Evolutionary conservation across 768 basidiomycete species (phyloP), one percentile per base, ranked within the genome.

Genomic region (Russula sp.): DNA sequence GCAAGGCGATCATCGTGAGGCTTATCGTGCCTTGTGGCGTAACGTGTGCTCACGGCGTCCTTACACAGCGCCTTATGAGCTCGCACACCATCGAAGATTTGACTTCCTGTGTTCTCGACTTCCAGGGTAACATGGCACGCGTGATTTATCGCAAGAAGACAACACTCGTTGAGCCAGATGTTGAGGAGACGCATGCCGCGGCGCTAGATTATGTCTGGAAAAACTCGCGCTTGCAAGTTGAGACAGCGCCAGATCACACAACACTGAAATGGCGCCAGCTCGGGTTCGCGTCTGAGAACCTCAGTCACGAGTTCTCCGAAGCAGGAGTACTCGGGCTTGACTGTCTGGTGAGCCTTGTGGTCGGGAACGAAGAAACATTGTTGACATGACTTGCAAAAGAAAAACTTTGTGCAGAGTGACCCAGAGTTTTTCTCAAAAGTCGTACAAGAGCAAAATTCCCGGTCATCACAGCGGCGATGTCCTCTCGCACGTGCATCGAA

Each of bases 401-500:
- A 78, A 74, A 75, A 81, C 61, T 88, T 92, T 63, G 85, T 90
- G 16, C 79, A 82, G 53, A 78, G 74, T 43, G 86, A 88, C 65
- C 81, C 83, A 7, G 88, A 92, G 57, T 77, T 75, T 61, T 94
- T 93, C 70, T 81, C 88, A 29, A 86, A 87, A 77, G 90, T 88
- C 18, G 80, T 93, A 9, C 76, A 86, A 32, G 93, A 94, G 69
- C 93, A 95, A 71, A 74, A 88, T 3, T 88, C 86, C 62, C 80
- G 91, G 55, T 83, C 87, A 9, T 75, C 76, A 42, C 83, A 88
- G 65, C 82, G 88, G 58, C 80, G 90, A 52, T 95, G 93, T 75
- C 91, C 90, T 0, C 81, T 95, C 65, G 87, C 86, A 5, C 86
- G 81, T 67, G 90, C 87, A 18, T 94, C 92, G 1, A 90, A 90